phyloP scores from a whole-genome alignment of 1,139 yeast species.

The Suzukiozyma palmioleophila region DNA sequence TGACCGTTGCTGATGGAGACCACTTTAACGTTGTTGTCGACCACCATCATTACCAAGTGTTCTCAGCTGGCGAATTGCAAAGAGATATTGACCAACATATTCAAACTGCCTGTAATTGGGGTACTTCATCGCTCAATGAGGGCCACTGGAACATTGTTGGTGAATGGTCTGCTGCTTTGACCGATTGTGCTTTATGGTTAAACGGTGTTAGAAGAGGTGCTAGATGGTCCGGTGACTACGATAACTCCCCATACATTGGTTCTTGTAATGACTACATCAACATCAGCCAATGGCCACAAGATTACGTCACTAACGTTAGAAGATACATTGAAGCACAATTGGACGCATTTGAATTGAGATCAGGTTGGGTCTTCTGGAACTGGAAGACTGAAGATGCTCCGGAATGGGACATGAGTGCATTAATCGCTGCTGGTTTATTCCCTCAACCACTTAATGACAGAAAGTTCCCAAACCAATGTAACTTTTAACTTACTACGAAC shows the following conservation, averaged over 20 bases:
- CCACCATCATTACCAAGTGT: constrained; percentile 92
- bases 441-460: constrained; percentile 74
- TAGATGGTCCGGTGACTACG: constrained; percentile 72
- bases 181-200: constrained; percentile 89
- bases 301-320: constrained; percentile 56
- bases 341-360: constrained; percentile 67
- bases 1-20: constrained; percentile 35
- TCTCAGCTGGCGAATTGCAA: constrained; percentile 57
- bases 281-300: constrained; percentile 55
- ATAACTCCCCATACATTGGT: constrained; percentile 50
- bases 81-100: constrained; percentile 60
- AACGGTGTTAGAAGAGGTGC: constrained; percentile 91
- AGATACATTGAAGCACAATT: constrained; percentile 83
- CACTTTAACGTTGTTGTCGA: constrained; percentile 73
- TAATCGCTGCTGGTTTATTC: constrained; percentile 58
- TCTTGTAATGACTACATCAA: constrained; percentile 60
- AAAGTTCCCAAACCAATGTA: constrained; percentile 67
- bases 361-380: constrained; percentile 91
- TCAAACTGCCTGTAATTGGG: constrained; percentile 59
- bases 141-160: constrained; percentile 76
- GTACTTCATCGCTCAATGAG: constrained; percentile 47
- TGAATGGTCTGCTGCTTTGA: constrained; percentile 92
- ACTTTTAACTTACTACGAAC: constrained; percentile 10
- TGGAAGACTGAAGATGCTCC: constrained; percentile 81
- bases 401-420: constrained; percentile 80